A percentile compares a stretch with the other conserved stretches of the same genome.
phyloP scores from a whole-genome alignment of 768 basidiomycete genomes.

The Ramaria sp. region DNA sequence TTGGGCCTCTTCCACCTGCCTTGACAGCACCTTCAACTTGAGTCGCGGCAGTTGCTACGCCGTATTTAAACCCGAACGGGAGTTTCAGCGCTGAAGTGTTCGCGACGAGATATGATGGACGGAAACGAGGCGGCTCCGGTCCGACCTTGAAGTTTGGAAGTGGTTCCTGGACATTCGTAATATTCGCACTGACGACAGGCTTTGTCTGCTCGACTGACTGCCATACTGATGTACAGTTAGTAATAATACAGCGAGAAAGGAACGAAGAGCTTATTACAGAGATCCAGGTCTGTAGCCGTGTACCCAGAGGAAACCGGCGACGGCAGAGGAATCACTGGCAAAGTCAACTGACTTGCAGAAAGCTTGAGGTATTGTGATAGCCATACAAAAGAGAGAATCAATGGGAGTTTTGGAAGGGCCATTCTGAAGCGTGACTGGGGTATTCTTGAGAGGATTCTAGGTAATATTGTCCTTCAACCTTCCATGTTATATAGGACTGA shows the following conservation, averaged over 20 bases:
- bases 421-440: no score
- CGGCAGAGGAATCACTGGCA: not conserved
- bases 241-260: not conserved
- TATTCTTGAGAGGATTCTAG: no score
- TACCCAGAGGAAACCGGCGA: not conserved
- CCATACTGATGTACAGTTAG: not conserved
- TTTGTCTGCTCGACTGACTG: not conserved
- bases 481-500: no score
- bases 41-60: slow-evolving; percentile 41
- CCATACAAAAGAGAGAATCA: no score
- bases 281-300: not conserved
- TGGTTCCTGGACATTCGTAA: not conserved
- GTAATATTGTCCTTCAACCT: no score
- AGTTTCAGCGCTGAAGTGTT: slow-evolving; percentile 27
- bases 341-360: no score
- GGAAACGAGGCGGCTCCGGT: slow-evolving; percentile 2
- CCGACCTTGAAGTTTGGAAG: not conserved
- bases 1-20: slow-evolving; percentile 37
- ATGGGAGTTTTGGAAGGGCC: no score
- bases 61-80: slow-evolving; percentile 38
- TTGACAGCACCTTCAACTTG: slow-evolving; percentile 44
- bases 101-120: not conserved
- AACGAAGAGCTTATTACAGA: not conserved
- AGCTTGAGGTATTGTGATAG: no score
- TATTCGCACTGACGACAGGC: not conserved